phyloP scores from a whole-genome alignment of 495 filamentous ascomycete species.

The Aspergillus sparsus region DNA sequence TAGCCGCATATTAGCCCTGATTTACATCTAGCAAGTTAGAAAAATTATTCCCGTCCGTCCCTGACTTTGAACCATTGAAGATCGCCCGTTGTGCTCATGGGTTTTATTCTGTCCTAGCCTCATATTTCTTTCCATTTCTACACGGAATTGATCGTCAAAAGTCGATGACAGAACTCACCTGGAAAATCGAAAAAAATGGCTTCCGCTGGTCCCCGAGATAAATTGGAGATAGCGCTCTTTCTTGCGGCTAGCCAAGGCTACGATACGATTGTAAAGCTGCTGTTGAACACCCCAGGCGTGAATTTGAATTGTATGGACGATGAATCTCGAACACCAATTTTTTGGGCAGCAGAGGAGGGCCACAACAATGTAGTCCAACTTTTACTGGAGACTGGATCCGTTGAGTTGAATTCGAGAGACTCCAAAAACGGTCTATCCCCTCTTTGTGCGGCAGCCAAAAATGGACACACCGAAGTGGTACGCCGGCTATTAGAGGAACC shows the following conservation, averaged over 20 bases:
- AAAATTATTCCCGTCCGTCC: slow-evolving; percentile 1
- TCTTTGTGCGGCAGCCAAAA: slow-evolving; percentile 39
- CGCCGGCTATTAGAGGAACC: slow-evolving; percentile 20
- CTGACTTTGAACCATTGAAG: slow-evolving; percentile 7
- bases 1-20: slow-evolving; percentile 13
- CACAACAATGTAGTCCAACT: slow-evolving; percentile 37
- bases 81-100: slow-evolving; percentile 9
- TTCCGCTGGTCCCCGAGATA: slow-evolving; percentile 23
- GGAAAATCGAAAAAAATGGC: slow-evolving; percentile 15
- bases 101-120: slow-evolving; percentile 1
- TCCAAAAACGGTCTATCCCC: slow-evolving; percentile 32
- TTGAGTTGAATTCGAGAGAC: slow-evolving; percentile 26
- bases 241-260: slow-evolving; percentile 41
- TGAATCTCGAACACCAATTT: slow-evolving; percentile 36
- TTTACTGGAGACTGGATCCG: slow-evolving; percentile 27
- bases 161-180: neutral
- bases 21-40: slow-evolving; percentile 9
- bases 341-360: slow-evolving; percentile 38
- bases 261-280: slow-evolving; percentile 36
- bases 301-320: slow-evolving; percentile 32
- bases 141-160: neutral
- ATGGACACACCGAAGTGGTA: slow-evolving; percentile 35
- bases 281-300: slow-evolving; percentile 30
- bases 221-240: slow-evolving; percentile 32
- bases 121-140: neutral